Evolutionary conservation across 2,329 filamentous ascomycete species (phyloP).

Genomic region (Hypoxylon sp.): DNA sequence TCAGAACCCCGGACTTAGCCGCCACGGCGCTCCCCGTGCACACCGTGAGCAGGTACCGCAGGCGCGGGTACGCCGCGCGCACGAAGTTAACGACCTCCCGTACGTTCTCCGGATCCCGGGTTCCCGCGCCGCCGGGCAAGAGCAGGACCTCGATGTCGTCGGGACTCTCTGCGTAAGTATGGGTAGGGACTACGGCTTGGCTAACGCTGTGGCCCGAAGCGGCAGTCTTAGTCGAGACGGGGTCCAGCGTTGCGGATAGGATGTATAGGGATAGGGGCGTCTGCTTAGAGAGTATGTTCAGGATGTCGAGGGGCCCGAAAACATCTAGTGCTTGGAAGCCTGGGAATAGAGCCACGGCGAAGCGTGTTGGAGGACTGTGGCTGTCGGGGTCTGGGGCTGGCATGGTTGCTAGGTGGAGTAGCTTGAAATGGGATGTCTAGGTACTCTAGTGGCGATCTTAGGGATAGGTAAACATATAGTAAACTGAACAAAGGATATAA

Average conservation of each 20-base stretch:
- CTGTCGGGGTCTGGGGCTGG: background rate
- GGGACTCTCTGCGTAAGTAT: conserved; percentile 67
- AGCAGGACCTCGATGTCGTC: conserved; percentile 73
- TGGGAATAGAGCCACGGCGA: conserved; percentile 62
- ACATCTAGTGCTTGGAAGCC: conserved; percentile 63
- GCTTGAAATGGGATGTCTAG: background rate
- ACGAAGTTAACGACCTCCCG: conserved; percentile 63
- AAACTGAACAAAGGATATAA: background rate
- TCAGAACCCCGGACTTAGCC: conserved; percentile 71
- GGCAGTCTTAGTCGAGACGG: conserved; percentile 57
- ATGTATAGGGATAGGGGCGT: conserved; percentile 59
- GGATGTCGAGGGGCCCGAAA: conserved; percentile 62
- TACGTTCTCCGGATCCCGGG: conserved; percentile 54
- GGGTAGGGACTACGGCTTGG: conserved; percentile 58
- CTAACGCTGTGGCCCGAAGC: conserved; percentile 54
- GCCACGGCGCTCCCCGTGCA: conserved; percentile 75
- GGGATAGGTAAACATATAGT: background rate
- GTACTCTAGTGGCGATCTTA: background rate
- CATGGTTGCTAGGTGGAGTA: conserved; percentile 15
- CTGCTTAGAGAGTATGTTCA: conserved; percentile 59
- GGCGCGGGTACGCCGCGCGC: conserved; percentile 59
- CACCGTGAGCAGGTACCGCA: conserved; percentile 73
- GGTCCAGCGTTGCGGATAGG: conserved; percentile 59
- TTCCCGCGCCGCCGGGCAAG: conserved; percentile 74
- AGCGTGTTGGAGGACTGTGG: conserved; percentile 51